Base-by-base conservation (phyloP, 192 early-diverging fungal species). In the Nowakowskiella sp. region DNA sequence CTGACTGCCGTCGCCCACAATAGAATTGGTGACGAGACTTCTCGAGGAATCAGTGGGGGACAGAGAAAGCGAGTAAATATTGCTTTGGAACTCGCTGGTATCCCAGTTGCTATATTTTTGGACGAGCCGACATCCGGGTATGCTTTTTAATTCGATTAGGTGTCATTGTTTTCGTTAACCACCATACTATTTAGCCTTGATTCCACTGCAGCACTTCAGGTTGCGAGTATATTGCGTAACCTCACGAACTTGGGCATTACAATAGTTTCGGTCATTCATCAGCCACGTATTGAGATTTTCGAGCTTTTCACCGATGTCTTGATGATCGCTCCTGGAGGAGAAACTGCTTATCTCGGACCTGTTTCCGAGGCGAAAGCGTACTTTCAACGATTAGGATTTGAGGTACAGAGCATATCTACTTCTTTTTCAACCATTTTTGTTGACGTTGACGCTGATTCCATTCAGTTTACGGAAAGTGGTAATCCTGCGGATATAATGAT, bases 51-150 rank as follows among this genome's bases (percentile, higher is more conserved):
- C 39, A 86, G 84, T 43, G 82, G 90, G 22, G 90, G 89, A 45
- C 87, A 95, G 65, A 80, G 88, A 60, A 90, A 90, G 62, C 43
- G 74, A 5, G 69, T 92, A 47, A 90, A 80, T 5, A 90, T 95
- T 57, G 89, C 72, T 42, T 70, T 89, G 32, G 90, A 92, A 65
- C 72, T 91, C 50, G 85, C 85, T 2, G 84, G 76, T 49, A 80
- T 80, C 49, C 92, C 92, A 13, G 78, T 83, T 58, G 62, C 86
- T 32, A 76, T 94, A 30, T 89, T 94, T 66, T 72, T 90, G 48
- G 92, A 95, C 70, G 92, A 77, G 51, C 89, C 89, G 42, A 92
- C 90, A 2, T 89, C 86, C 25, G 92, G 92, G n/a, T n/a, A n/a
- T n/a, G n/a, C n/a, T n/a, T n/a, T n/a, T n/a, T n/a, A n/a, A n/a